Base-by-base conservation (phyloP, 2,329 filamentous ascomycete species). In the Fusarium anthophilum region DNA sequence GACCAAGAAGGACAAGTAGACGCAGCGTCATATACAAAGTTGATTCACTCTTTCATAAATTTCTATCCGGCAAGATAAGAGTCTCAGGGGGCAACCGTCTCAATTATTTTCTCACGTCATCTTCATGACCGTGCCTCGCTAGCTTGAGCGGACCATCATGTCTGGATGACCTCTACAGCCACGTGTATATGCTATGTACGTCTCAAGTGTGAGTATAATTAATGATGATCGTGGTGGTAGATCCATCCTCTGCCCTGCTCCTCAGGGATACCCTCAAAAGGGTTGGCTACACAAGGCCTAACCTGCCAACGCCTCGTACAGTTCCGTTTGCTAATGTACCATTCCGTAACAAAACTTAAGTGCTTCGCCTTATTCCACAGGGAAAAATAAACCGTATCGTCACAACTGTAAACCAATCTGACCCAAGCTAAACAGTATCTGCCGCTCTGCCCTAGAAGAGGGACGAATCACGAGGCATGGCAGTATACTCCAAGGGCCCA, bases 1-100 rank as follows among this genome's bases (percentile, higher is more conserved):
- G 61, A 81, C 78, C 59, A 90, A 89, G 82, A 90, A 90, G 79
- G 82, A 86, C 50, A 82, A 84, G 72, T 88, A 76, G 79, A 59
- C 37, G 32, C 26, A 37, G 30, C 30, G 17, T 35, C 30, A 51
- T 35, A 38, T 18, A 39, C 37, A n/a, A 39, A 37, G 32, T 47
- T 63, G 30, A 55, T 43, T 53, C 59, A 64, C 54, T 47, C 41
- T 62, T 38, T 14, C 50, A 53, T 43, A 28, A 30, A 18, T 39
- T 24, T 37, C 38, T 17, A 43, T 26, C 24, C 41, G 39, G 30
- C 24, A 28, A 45, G 45, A 24, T 8, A 22, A 37, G 54, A 53
- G 26, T 51, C 47, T 61, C 39, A 39, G 47, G 48, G 54, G 57
- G 66, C 43, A 69, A 66, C 50, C 53, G 53, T 68, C 60, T 54